A percentile compares a stretch with the other conserved stretches of the same genome.
These are phyloP conservation scores for Eutrema heterophyllum DNA, from an alignment of 345 rosid genomes.

Conservation along the genomic window DNA sequence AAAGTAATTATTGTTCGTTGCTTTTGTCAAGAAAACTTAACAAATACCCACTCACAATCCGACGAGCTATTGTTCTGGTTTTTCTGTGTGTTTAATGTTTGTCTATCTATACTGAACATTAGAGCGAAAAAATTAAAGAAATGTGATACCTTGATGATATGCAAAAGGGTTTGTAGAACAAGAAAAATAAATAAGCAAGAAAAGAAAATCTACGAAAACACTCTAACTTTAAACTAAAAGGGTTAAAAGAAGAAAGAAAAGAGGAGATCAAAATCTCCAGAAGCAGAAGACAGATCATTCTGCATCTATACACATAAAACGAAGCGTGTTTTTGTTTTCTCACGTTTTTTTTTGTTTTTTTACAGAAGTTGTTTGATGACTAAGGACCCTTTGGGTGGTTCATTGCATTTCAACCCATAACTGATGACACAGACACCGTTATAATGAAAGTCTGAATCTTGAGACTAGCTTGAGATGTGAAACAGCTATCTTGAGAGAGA, in stretches of 20 bases:
- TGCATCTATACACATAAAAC: conserved; percentile 20
- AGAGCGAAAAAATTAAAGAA: background rate
- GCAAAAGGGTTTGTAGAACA: background rate
- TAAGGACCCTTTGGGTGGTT: conserved; percentile 17
- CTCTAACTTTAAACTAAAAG: conserved; percentile 9
- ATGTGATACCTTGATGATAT: background rate
- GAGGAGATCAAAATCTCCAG: conserved; percentile 9
- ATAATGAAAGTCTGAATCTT: background rate
- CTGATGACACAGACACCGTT: background rate
- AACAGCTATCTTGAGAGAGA: background rate
- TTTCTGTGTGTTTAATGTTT: too few relatives aligned
- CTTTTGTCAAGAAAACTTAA: too few relatives aligned
- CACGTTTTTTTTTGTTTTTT: background rate
- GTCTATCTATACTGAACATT: background rate
- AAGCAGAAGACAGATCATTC: conserved; percentile 18
- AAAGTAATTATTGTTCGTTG: too few relatives aligned
- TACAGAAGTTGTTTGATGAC: conserved; percentile 19
- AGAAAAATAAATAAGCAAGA: background rate
- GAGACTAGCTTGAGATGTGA: conserved; percentile 7
- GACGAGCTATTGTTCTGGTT: too few relatives aligned
- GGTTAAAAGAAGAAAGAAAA: background rate
- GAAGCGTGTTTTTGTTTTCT: conserved; percentile 3
- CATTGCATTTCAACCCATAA: conserved; percentile 14
- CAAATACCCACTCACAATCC: too few relatives aligned
- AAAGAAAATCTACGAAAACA: background rate